Evolutionary conservation across 768 basidiomycete species (phyloP).

Genomic region (Lentinula sp.): DNA sequence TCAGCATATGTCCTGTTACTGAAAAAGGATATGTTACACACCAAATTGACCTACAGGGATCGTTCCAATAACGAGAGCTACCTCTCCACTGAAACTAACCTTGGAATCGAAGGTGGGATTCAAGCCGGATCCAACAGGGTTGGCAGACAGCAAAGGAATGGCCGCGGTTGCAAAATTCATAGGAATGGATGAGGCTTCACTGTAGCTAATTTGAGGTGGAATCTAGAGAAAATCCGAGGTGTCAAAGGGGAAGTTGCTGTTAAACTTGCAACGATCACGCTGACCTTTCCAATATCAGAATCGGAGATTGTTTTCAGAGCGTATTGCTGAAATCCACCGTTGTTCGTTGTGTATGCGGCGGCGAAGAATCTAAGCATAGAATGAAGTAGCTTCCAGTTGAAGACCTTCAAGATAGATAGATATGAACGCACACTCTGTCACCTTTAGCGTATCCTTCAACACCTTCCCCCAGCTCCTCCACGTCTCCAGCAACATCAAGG

Average conservation of each 20-base stretch:
- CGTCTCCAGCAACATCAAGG: conserved; percentile 44
- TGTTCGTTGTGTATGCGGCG: conserved; percentile 29
- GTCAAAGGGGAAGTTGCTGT: conserved; percentile 10
- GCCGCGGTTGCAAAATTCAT: conserved; percentile 45
- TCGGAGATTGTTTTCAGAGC: conserved; percentile 29
- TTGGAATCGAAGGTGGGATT: conserved; percentile 29
- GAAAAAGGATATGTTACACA: conserved; percentile 15
- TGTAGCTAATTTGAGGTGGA: conserved; percentile 39
- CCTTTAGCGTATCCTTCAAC: conserved; percentile 44
- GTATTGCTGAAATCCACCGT: conserved; percentile 40
- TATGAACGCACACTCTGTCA: conserved; percentile 41
- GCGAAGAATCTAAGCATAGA: conserved; percentile 37
- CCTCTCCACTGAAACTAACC: conserved; percentile 35
- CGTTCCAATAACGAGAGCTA: conserved; percentile 43
- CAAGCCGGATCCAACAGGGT: conserved; percentile 34
- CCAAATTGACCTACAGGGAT: conserved; percentile 47
- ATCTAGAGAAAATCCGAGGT: conserved; percentile 24
- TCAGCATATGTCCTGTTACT: not conserved
- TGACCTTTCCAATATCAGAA: conserved; percentile 33
- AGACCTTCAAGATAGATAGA: not conserved
- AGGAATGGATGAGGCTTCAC: conserved; percentile 43
- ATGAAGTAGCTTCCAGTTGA: not conserved
- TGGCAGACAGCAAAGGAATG: conserved; percentile 37
- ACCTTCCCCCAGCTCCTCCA: conserved; percentile 45
- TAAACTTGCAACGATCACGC: not conserved